Percentiles rank a stretch among this genome's conserved stretches.
These are phyloP conservation scores for Fusarium secorum DNA, from an alignment of 2,329 filamentous ascomycete genomes.

Conservation along the genomic window DNA sequence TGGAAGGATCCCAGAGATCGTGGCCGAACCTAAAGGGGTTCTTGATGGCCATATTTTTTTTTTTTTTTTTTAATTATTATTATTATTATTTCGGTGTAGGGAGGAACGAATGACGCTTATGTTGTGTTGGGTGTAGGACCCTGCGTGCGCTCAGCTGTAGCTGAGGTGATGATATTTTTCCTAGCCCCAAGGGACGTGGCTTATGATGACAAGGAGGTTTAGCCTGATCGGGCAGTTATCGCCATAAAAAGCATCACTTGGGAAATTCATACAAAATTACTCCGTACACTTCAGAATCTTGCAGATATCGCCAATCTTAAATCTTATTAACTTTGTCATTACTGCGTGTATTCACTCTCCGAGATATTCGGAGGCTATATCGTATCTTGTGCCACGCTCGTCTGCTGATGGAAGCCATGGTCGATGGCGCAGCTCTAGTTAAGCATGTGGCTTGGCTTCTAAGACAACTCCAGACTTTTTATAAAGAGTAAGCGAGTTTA, in stretches of 20 bases:
- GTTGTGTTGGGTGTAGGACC: neutral
- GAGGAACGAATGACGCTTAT: neutral
- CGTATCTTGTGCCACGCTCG: neutral
- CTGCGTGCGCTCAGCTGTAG: neutral
- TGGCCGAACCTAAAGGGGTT: conserved; percentile 51
- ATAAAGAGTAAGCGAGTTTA: neutral
- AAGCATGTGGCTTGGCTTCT: conserved; percentile 8
- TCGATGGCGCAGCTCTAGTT: conserved; percentile 3
- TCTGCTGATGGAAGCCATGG: neutral
- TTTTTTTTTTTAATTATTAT: neutral
- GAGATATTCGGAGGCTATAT: neutral
- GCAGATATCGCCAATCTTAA: neutral
- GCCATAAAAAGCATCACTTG: conserved; percentile 8
- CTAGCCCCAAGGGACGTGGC: conserved; percentile 1
- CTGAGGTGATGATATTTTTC: neutral
- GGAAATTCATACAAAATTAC: neutral
- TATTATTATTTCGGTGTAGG: conserved; percentile 9
- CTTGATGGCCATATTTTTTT: neutral
- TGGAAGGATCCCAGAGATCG: conserved; percentile 61
- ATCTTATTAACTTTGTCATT: neutral
- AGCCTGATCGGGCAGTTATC: conserved; percentile 17
- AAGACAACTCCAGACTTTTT: neutral
- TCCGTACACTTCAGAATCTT: neutral
- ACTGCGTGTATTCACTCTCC: neutral
- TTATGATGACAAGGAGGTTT: conserved; percentile 5